Evolutionary conservation across 2,329 filamentous ascomycete genomes (phyloP).

Genomic region (Diaporthe velutina): DNA sequence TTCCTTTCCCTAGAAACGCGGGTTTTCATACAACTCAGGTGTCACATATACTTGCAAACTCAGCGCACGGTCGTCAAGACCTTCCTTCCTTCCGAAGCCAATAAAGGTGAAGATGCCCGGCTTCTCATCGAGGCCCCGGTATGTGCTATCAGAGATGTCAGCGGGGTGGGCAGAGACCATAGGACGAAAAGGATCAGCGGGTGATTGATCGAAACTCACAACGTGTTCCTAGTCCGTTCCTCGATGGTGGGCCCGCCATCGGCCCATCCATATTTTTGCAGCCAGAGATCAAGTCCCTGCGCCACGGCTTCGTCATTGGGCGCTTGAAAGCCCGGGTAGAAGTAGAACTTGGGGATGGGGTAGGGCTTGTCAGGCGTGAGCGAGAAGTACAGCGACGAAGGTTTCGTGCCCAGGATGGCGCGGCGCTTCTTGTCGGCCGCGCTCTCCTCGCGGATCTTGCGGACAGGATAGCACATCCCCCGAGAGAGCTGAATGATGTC

Average conservation of each 20-base stretch:
- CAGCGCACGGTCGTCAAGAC: slow-evolving; percentile 15
- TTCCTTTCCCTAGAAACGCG: neutral
- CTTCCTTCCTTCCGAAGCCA: slow-evolving; percentile 13
- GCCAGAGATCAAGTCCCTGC: slow-evolving; percentile 26
- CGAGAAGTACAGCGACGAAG: slow-evolving; percentile 27
- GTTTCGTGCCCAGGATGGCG: slow-evolving; percentile 17
- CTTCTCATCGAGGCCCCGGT: slow-evolving; percentile 19
- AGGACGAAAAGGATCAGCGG: neutral
- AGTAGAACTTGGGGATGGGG: slow-evolving; percentile 24
- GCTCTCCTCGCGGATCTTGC: neutral
- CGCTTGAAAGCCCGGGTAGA: slow-evolving; percentile 4
- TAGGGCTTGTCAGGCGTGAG: slow-evolving; percentile 13
- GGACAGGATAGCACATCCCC: neutral
- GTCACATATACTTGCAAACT: slow-evolving; percentile 18
- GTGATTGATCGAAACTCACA: neutral
- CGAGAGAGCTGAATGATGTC: slow-evolving; percentile 20
- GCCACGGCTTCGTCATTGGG: slow-evolving; percentile 17
- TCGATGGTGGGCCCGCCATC: slow-evolving; percentile 7
- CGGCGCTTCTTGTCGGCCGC: slow-evolving; percentile 2
- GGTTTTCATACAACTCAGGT: slow-evolving; percentile 31
- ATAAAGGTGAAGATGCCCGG: slow-evolving; percentile 18
- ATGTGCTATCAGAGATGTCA: neutral
- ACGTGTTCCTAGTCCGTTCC: neutral
- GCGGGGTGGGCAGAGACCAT: neutral
- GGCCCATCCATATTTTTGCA: slow-evolving; percentile 24